A percentile compares a stretch with the other conserved stretches of the same genome.
phyloP scores from a whole-genome alignment of 2,329 filamentous ascomycete species.

The Microdochium paspali region DNA sequence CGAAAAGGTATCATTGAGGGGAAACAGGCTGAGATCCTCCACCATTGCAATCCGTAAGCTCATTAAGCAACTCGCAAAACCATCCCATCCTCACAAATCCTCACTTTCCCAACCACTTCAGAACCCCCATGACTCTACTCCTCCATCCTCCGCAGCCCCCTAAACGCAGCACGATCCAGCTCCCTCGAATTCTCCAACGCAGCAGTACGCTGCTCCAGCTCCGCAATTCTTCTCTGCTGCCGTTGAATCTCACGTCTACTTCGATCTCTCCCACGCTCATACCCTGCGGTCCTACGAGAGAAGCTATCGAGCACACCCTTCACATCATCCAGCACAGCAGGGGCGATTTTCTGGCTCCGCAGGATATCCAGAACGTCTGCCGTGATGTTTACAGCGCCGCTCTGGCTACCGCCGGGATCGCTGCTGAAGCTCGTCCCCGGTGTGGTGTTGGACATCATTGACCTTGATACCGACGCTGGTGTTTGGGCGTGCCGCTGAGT shows the following conservation, averaged over 20 bases:
- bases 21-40: too few relatives aligned
- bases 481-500: conserved; percentile 7
- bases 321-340: conserved; percentile 26
- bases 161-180: conserved; percentile 8
- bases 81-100: too few relatives aligned
- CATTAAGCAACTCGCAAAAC: too few relatives aligned
- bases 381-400: conserved; percentile 21
- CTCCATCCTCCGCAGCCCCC: not conserved
- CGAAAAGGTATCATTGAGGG: too few relatives aligned
- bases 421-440: conserved; percentile 9
- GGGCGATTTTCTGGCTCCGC: conserved; percentile 25
- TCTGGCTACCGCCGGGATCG: not conserved
- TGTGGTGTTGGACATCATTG: conserved; percentile 8
- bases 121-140: not conserved
- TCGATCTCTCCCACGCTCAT: conserved; percentile 56
- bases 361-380: conserved; percentile 41
- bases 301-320: conserved; percentile 40
- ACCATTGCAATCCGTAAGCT: too few relatives aligned
- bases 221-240: conserved; percentile 41
- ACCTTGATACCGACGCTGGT: conserved; percentile 6
- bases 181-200: conserved; percentile 27
- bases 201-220: conserved; percentile 24
- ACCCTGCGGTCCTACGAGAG: conserved; percentile 48
- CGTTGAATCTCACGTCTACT: conserved; percentile 50
- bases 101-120: too few relatives aligned